These are phyloP conservation scores for Sporothrix curviconia DNA, from an alignment of 2,329 filamentous ascomycete species.

Conservation along the genomic window DNA sequence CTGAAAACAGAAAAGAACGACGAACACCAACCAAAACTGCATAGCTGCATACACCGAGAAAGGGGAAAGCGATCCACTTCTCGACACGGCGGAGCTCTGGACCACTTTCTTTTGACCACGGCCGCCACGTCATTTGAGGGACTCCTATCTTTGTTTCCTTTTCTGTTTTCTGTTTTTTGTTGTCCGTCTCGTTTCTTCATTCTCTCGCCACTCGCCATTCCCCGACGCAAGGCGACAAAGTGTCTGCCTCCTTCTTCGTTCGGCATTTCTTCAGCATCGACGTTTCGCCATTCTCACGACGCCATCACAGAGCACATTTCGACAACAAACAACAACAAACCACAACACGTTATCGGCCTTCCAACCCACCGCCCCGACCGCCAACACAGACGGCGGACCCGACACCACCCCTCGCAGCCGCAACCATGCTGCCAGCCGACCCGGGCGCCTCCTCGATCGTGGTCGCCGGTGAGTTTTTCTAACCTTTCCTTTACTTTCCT, in stretches of 20 bases:
- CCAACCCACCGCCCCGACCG: background rate
- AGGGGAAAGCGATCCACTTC: background rate
- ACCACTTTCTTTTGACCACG: background rate
- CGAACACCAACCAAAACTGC: background rate
- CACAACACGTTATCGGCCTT: too few species aligned
- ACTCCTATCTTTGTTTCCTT: background rate
- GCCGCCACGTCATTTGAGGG: conserved; percentile 6
- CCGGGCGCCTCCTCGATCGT: conserved; percentile 52
- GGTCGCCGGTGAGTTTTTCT: conserved; percentile 43
- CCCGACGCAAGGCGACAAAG: too few species aligned
- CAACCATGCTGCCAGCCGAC: conserved; percentile 31
- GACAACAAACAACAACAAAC: background rate
- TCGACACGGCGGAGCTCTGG: background rate
- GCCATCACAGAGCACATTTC: background rate
- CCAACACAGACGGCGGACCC: background rate
- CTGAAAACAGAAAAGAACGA: conserved; percentile 5
- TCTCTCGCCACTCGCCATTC: too few species aligned
- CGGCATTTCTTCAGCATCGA: background rate
- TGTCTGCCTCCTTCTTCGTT: background rate
- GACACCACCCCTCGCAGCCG: background rate
- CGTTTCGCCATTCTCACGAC: background rate
- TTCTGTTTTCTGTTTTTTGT: background rate
- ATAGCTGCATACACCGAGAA: background rate
- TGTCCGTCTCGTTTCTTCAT: too few species aligned
- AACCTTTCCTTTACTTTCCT: background rate